Percentiles rank a stretch among this genome's conserved stretches.
These are phyloP conservation scores for Lachancea thermotolerans DNA, from an alignment of 805 yeast genomes.

Conservation along the genomic window DNA sequence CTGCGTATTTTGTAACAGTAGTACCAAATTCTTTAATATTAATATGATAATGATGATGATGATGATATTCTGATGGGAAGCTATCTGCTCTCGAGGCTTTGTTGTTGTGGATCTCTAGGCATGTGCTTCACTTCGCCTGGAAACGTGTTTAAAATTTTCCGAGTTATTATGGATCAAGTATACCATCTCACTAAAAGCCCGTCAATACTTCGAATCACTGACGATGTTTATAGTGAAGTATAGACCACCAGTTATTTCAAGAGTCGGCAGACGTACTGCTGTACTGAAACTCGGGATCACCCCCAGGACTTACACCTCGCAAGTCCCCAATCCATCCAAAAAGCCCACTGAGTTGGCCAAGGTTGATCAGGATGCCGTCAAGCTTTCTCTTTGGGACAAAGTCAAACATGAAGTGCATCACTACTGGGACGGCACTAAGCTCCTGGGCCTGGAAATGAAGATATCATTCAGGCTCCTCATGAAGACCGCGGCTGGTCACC, in stretches of 20 bases:
- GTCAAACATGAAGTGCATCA: conserved; percentile 86
- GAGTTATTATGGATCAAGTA: too few species aligned
- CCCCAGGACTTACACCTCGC: conserved; percentile 2
- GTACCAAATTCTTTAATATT: too few species aligned
- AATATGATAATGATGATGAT: too few species aligned
- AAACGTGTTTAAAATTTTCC: too few species aligned
- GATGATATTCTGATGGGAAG: too few species aligned
- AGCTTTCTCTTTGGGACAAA: conserved; percentile 66
- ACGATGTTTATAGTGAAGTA: conserved; percentile 1
- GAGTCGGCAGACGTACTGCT: not conserved
- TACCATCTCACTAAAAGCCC: too few species aligned
- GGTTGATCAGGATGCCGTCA: conserved; percentile 19
- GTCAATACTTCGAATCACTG: too few species aligned
- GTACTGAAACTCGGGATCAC: not conserved
- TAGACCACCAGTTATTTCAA: not conserved
- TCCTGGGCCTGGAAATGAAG: conserved; percentile 82
- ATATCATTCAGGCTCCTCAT: conserved; percentile 74
- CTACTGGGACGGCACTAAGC: conserved; percentile 94
- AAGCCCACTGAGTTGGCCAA: not conserved
- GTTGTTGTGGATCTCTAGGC: too few species aligned
- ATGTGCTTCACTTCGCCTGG: too few species aligned
- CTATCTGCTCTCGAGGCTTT: too few species aligned
- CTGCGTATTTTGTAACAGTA: too few species aligned
- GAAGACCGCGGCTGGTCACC: conserved; percentile 86
- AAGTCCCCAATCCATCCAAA: not conserved